These are phyloP conservation scores for Hypomontagnella monticulosa DNA, from an alignment of 495 filamentous ascomycete genomes.

Conservation along the genomic window DNA sequence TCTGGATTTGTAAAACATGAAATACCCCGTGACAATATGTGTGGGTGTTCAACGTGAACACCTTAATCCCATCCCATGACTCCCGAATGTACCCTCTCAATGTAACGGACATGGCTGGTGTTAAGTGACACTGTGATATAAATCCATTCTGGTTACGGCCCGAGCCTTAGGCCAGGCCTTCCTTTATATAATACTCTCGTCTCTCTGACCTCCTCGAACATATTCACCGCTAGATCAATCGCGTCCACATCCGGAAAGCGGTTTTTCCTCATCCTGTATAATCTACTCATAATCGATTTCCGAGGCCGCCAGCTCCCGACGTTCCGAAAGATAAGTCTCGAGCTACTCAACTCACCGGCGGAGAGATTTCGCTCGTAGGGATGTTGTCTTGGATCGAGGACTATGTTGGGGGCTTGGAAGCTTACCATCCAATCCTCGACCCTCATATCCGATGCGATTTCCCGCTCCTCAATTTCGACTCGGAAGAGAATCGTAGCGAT, in stretches of 20 bases:
- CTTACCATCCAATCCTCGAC: neutral
- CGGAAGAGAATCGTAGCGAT: neutral
- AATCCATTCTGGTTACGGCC: too few relatives aligned
- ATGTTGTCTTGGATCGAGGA: neutral
- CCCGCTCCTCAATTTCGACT: neutral
- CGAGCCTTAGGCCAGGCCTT: too few relatives aligned
- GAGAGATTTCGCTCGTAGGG: neutral
- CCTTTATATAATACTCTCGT: too few relatives aligned
- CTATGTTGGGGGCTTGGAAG: neutral
- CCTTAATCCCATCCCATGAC: too few relatives aligned
- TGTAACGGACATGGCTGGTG: too few relatives aligned
- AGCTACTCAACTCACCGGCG: neutral
- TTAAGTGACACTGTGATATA: too few relatives aligned
- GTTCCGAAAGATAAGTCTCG: slow-evolving; percentile 4
- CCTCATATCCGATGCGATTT: neutral
- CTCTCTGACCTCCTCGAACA: too few relatives aligned
- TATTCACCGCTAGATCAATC: neutral
- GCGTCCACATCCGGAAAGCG: neutral
- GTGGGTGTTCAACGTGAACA: too few relatives aligned
- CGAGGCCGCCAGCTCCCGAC: slow-evolving; percentile 1
- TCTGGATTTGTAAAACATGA: too few relatives aligned
- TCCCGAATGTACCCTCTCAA: too few relatives aligned
- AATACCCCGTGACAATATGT: too few relatives aligned
- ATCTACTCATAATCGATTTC: neutral
- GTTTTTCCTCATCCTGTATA: neutral